Evolutionary conservation across 805 yeast species (phyloP).

Genomic region (Hyphopichia homilentoma): DNA sequence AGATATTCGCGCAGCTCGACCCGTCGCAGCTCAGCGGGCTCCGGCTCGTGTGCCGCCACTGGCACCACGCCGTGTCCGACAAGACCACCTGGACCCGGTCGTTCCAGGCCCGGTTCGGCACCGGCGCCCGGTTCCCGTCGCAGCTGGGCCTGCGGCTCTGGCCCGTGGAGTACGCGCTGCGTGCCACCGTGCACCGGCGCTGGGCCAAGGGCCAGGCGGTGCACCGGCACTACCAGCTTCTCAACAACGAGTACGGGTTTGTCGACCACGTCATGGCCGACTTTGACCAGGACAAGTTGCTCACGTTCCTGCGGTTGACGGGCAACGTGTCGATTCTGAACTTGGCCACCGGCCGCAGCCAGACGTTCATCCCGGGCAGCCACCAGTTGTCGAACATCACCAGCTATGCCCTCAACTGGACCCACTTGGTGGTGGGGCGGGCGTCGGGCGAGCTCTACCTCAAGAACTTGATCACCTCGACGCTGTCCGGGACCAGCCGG

Average conservation of each 20-base stretch:
- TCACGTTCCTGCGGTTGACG: constrained; percentile 22
- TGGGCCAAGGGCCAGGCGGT: constrained; percentile 37
- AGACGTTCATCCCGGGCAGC: constrained; percentile 35
- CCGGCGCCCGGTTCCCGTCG: constrained; percentile 37
- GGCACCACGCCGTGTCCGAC: constrained; percentile 45
- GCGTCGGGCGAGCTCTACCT: constrained; percentile 25
- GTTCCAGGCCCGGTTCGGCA: constrained; percentile 37
- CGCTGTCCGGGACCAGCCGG: constrained; percentile 23
- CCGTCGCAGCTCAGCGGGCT: constrained; percentile 38
- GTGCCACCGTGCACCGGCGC: constrained; percentile 30
- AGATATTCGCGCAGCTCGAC: constrained; percentile 44
- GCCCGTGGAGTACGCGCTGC: constrained; percentile 43
- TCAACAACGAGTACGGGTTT: constrained; percentile 24
- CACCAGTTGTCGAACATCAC: constrained; percentile 11
- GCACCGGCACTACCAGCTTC: constrained; percentile 24
- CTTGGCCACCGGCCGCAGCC: constrained; percentile 33
- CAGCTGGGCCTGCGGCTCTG: constrained; percentile 42
- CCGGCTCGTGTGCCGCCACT: constrained; percentile 44
- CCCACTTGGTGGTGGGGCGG: constrained; percentile 26
- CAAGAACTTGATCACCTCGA: constrained; percentile 31
- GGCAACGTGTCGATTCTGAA: constrained; percentile 30
- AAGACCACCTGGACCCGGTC: constrained; percentile 46
- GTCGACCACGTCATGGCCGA: constrained; percentile 19
- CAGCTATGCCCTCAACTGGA: constrained; percentile 27
- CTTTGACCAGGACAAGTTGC: constrained; percentile 23